Conservation (phyloP, 306 rosid genomes). For the Prunus salicina region DNA sequence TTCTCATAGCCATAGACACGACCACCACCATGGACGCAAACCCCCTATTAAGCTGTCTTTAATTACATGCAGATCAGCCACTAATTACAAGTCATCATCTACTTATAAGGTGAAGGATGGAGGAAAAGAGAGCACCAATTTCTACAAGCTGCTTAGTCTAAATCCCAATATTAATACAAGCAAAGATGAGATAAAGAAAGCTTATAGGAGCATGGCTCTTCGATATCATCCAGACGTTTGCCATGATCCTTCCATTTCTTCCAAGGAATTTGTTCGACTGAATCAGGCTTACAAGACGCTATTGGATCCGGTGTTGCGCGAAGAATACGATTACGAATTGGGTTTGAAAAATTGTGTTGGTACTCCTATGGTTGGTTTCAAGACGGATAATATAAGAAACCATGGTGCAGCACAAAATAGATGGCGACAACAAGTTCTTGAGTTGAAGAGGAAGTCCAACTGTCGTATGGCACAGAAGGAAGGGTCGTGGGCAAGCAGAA, state of each 20-base stretch:
- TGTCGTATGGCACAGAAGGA: conserved; percentile 22
- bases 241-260: conserved; percentile 22
- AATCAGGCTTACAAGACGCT: conserved; percentile 54
- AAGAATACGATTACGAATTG: conserved; percentile 43
- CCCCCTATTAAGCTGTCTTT: not conserved
- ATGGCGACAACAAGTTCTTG: conserved; percentile 52
- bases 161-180: conserved; percentile 34
- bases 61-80: conserved; percentile 26
- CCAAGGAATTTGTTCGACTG: conserved; percentile 36
- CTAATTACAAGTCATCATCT: not conserved
- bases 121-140: conserved; percentile 8
- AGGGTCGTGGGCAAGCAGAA: conserved; percentile 43
- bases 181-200: conserved; percentile 53
- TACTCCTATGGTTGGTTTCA: not conserved
- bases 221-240: conserved; percentile 63
- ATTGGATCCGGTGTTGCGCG: conserved; percentile 44
- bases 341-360: conserved; percentile 16
- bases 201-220: conserved; percentile 57
- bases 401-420: not conserved
- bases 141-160: conserved; percentile 45
- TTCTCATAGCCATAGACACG: not conserved
- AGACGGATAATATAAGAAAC: not conserved
- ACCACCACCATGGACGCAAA: not conserved
- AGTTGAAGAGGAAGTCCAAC: conserved; percentile 45
- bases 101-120: not conserved